phyloP scores from a whole-genome alignment of 1,284 basidiomycete genomes.

The Phylloporus sp. region DNA sequence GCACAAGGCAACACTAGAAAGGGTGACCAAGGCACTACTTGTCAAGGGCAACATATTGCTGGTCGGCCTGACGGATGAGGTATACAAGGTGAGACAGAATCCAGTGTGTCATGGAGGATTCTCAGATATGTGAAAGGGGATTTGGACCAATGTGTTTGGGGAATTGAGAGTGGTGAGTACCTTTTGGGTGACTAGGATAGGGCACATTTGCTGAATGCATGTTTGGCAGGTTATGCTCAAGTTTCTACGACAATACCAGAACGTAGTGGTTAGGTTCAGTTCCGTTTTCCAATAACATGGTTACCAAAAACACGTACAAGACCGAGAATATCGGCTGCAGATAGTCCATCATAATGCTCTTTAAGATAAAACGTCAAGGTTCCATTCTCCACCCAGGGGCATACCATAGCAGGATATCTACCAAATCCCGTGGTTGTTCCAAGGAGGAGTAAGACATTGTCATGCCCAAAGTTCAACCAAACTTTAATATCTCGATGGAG shows the following conservation, averaged over 20 bases:
- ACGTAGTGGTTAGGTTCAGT: no score
- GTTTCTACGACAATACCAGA: slow-evolving; percentile 57
- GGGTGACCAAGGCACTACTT: slow-evolving; percentile 58
- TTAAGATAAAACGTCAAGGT: slow-evolving; percentile 4
- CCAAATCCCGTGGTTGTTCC: slow-evolving; percentile 12
- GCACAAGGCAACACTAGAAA: slow-evolving; percentile 55
- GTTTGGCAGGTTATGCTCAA: slow-evolving; percentile 55
- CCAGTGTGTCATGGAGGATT: slow-evolving; percentile 56
- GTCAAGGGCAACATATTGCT: slow-evolving; percentile 52
- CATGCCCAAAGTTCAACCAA: slow-evolving; percentile 12
- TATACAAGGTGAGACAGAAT: slow-evolving; percentile 40
- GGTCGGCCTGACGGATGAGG: slow-evolving; percentile 58
- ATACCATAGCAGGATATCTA: slow-evolving; percentile 16
- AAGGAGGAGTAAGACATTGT: slow-evolving; percentile 11
- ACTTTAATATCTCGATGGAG: slow-evolving; percentile 17
- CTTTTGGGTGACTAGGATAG: neutral
- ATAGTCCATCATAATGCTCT: neutral
- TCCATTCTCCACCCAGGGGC: slow-evolving; percentile 15
- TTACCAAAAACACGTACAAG: neutral
- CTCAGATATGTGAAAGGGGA: slow-evolving; percentile 62
- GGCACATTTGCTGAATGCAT: slow-evolving; percentile 1
- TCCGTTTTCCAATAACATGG: no score
- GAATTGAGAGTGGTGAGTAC: slow-evolving; percentile 41
- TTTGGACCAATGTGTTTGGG: slow-evolving; percentile 51
- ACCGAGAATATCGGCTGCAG: neutral